Conservation (phyloP, 305 asterid genomes). For the Lippia alba region DNA sequence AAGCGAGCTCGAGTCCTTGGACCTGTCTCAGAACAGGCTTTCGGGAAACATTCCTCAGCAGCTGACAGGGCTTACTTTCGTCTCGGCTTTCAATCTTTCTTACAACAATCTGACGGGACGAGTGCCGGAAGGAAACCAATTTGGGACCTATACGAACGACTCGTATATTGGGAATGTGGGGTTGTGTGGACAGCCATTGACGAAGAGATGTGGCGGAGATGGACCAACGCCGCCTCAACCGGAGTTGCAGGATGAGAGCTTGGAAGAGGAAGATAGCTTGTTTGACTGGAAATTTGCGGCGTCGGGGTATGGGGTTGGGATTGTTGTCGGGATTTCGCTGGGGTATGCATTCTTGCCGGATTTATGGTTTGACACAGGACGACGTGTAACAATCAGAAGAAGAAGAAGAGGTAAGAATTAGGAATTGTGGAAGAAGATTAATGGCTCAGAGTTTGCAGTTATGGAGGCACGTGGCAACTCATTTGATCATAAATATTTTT, state of each 20-base stretch:
- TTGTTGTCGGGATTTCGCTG: constrained; percentile 37
- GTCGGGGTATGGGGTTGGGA: constrained; percentile 48
- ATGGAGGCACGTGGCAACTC: too few relatives aligned
- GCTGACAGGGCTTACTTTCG: constrained; percentile 37
- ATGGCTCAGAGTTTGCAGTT: too few relatives aligned
- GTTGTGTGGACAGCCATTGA: constrained; percentile 52
- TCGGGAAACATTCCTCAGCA: constrained; percentile 42
- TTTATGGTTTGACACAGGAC: background rate
- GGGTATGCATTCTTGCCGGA: constrained; percentile 33
- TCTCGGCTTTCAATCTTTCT: constrained; percentile 39
- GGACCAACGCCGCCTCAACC: background rate
- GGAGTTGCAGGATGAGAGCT: background rate
- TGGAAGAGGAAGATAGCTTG: constrained; percentile 21
- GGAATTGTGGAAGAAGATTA: too few relatives aligned
- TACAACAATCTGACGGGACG: constrained; percentile 43
- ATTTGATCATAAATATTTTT: too few relatives aligned
- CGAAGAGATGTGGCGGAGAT: constrained; percentile 33
- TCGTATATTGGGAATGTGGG: constrained; percentile 43
- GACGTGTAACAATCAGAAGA: background rate
- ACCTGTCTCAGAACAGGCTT: constrained; percentile 44
- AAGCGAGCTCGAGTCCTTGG: constrained; percentile 42
- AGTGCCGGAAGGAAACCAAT: constrained; percentile 41
- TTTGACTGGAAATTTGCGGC: constrained; percentile 40
- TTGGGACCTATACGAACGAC: constrained; percentile 36
- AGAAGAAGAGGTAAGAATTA: background rate